Base-by-base conservation (phyloP, 106 monocot species). In the Posidonia australis region DNA sequence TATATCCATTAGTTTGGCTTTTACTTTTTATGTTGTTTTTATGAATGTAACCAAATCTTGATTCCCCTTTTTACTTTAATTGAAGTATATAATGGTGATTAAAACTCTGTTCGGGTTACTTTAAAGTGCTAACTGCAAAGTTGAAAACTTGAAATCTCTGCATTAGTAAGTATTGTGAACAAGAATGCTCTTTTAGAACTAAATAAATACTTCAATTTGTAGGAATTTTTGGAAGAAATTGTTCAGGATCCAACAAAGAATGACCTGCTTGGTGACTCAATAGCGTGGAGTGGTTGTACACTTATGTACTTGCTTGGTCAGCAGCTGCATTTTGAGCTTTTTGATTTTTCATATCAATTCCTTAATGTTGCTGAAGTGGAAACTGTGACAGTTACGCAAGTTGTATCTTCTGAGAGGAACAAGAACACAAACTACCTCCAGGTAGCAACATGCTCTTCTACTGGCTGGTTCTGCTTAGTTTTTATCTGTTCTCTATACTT, bases 361-460 rank as follows among this genome's bases (percentile, higher is more conserved):
- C 90, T 98, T n/a, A 98, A 98, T 71, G 82, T 98, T 58, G 79
- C 90, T 17, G 96, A 98, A 83, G 96, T 90, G 60, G 96, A 90
- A 77, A 75, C 60, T 82, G 77, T 67, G 14, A 64, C 67, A 32
- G 31, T 70, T 12, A 46, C 62, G 57, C 81, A 81, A 22, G 47
- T 58, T 23, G 44, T 56, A 25, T 65, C 76, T 44, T 77, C 79
- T 42, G 92, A 88, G 44, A 66, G 74, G 21, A 27, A 72, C 47
- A 88, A 77, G 67, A 60, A 51, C 58, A 5, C 79, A 3, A 78
- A 66, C 66, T 58, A 75, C 45, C 75, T 69, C 0, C 88, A 89
- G 78, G 89, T 93, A 75, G 16, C 3, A 46, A 29, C 13, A 17
- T 16, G 19, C 11, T n/a, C 9, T 62, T 20, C 7, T 60, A 13